Percentiles rank a stretch among this genome's conserved stretches.
phyloP scores from a whole-genome alignment of 2,329 filamentous ascomycete genomes.

The Colletotrichum sp. region DNA sequence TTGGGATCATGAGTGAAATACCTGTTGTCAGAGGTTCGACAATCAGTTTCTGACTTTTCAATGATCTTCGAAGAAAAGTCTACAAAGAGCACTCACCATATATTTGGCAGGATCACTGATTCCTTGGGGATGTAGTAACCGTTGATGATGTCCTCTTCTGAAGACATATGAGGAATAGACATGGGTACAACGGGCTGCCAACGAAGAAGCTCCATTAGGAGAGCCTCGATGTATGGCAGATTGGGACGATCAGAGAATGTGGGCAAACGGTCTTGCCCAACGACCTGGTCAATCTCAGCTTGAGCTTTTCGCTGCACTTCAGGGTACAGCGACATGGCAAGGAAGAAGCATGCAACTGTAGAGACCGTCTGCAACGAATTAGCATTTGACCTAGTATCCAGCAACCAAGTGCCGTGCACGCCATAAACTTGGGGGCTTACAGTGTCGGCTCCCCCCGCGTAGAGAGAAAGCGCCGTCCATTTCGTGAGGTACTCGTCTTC shows the following conservation, averaged over 20 bases:
- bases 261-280: slow-evolving; percentile 53
- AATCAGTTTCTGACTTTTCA: not conserved
- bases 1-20: not conserved
- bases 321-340: slow-evolving; percentile 51
- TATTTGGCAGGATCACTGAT: slow-evolving; percentile 20
- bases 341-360: slow-evolving; percentile 44
- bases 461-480: slow-evolving; percentile 12
- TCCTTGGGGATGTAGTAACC: slow-evolving; percentile 12
- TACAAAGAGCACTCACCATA: slow-evolving; percentile 24
- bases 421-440: not conserved
- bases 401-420: not conserved
- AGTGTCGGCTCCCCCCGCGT: slow-evolving; percentile 16
- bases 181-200: slow-evolving; percentile 60
- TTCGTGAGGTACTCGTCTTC: not conserved
- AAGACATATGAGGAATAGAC: slow-evolving; percentile 39
- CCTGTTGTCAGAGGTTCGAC: not conserved
- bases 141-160: slow-evolving; percentile 13
- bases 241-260: slow-evolving; percentile 50
- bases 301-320: slow-evolving; percentile 51
- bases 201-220: slow-evolving; percentile 60
- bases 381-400: not conserved
- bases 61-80: not conserved
- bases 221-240: slow-evolving; percentile 57
- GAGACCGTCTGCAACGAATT: slow-evolving; percentile 27
- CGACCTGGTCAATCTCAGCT: slow-evolving; percentile 54